Evolutionary conservation across 768 basidiomycete species (phyloP).

Genomic region (Antrodiella citrinella): DNA sequence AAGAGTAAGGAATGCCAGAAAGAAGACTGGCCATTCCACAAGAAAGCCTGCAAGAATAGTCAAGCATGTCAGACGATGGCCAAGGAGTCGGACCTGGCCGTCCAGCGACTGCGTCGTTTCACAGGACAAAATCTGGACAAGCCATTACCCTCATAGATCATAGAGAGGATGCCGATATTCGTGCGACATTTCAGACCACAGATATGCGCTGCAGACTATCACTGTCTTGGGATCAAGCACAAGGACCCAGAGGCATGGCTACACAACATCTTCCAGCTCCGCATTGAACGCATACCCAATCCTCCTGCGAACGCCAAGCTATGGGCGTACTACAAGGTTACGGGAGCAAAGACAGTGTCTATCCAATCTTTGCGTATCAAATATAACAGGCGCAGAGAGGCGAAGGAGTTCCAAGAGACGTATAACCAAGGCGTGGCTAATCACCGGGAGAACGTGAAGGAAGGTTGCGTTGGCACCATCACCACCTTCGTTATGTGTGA

Average conservation of each 20-base stretch:
- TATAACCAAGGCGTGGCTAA: conserved; percentile 5
- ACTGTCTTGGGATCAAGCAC: conserved; percentile 1
- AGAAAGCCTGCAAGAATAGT: conserved; percentile 3
- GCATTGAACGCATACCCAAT: conserved; percentile 1
- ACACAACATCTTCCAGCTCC: neutral
- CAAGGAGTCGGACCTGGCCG: neutral
- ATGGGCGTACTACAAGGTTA: conserved; percentile 3
- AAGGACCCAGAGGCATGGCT: neutral
- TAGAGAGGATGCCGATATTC: conserved; percentile 1
- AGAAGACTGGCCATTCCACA: conserved; percentile 5
- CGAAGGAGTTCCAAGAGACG: neutral
- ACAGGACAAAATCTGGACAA: neutral
- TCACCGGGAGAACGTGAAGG: conserved; percentile 6
- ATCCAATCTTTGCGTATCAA: neutral
- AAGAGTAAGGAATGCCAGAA: conserved; percentile 4
- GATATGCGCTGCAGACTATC: conserved; percentile 2
- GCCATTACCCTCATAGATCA: conserved; percentile 1
- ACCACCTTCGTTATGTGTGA: conserved; percentile 5
- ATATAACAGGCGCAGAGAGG: neutral
- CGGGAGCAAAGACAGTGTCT: conserved; percentile 2
- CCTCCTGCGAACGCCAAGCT: neutral
- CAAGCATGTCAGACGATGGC: neutral
- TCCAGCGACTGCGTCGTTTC: neutral
- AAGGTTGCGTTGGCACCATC: conserved; percentile 5
- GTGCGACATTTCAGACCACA: conserved; percentile 2